These are phyloP conservation scores for Suhomyces atakaporum DNA, from an alignment of 1,139 yeast species.

Conservation along the genomic window DNA sequence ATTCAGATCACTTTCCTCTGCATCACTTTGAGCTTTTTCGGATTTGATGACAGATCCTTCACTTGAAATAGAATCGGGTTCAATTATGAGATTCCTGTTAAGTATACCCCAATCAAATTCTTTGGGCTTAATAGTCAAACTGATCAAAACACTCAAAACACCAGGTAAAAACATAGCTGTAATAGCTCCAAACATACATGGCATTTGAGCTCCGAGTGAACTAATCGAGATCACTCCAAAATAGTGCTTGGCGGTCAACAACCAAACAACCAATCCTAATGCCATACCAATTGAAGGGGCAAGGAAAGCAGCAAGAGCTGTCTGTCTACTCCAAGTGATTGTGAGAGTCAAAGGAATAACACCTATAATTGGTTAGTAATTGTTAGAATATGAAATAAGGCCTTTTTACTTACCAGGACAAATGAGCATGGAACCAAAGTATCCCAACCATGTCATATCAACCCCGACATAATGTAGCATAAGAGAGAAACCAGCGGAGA, in stretches of 20 bases:
- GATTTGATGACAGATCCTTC: conserved; percentile 1
- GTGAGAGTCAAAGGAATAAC: conserved; percentile 36
- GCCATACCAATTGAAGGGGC: conserved; percentile 29
- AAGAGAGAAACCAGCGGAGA: conserved; percentile 31
- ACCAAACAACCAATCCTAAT: conserved; percentile 28
- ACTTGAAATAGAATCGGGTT: conserved; percentile 15
- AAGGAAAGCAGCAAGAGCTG: conserved; percentile 28
- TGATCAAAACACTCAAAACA: conserved; percentile 25
- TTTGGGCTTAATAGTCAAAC: conserved; percentile 28
- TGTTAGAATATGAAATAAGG: not conserved
- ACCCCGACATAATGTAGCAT: conserved; percentile 36
- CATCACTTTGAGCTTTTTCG: no score
- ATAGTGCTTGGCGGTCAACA: conserved; percentile 27
- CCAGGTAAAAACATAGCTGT: conserved; percentile 37
- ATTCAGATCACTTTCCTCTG: no score
- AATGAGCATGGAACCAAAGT: conserved; percentile 36
- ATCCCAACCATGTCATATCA: conserved; percentile 38
- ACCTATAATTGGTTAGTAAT: conserved; percentile 1
- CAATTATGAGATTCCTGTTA: conserved; percentile 23
- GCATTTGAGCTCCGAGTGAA: conserved; percentile 11
- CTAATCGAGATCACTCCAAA: conserved; percentile 27
- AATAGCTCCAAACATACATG: conserved; percentile 20
- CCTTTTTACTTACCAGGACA: conserved; percentile 27
- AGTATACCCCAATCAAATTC: conserved; percentile 36
- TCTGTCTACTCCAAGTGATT: conserved; percentile 36